phyloP scores from a whole-genome alignment of 805 yeast species.

The Cyberlindnera xylosilytica region DNA sequence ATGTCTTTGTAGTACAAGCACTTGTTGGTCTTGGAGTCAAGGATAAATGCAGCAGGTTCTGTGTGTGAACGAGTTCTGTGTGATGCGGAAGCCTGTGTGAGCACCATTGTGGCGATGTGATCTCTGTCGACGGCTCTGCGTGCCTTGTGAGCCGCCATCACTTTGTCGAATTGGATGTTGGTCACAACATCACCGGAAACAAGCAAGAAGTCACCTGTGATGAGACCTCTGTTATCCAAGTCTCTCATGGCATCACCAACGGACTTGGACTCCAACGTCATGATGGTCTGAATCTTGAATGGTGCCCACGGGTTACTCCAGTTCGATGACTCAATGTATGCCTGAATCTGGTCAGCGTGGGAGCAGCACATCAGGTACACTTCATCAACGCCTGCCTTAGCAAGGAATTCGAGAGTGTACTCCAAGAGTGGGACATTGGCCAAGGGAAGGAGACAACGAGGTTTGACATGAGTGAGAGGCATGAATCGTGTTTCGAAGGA shows the following conservation, averaged over 20 bases:
- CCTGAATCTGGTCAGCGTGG: conserved; percentile 85
- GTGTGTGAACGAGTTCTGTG: conserved; percentile 81
- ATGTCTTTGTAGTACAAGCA: conserved; percentile 84
- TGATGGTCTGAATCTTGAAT: conserved; percentile 72
- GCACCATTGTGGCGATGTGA: conserved; percentile 91
- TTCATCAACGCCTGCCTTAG: conserved; percentile 85
- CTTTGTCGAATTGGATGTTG: conserved; percentile 75
- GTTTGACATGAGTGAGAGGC: conserved; percentile 84
- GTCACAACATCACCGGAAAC: conserved; percentile 96
- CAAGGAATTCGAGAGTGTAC: conserved; percentile 90
- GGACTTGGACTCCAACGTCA: conserved; percentile 82
- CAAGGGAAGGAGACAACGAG: conserved; percentile 87
- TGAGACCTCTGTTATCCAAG: conserved; percentile 83
- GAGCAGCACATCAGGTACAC: conserved; percentile 87
- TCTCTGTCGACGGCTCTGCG: conserved; percentile 78
- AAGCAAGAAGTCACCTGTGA: conserved; percentile 84
- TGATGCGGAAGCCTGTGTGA: conserved; percentile 77
- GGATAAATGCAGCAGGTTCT: conserved; percentile 81
- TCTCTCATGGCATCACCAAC: conserved; percentile 99
- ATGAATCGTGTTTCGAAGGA: conserved; percentile 88
- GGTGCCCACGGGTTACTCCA: conserved; percentile 75
- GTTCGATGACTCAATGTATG: conserved; percentile 70
- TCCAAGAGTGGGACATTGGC: conserved; percentile 94
- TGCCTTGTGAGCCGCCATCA: conserved; percentile 67
- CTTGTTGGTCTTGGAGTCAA: conserved; percentile 69